Conservation (phyloP, 805 yeast species). For the Clavispora santaluciae region DNA sequence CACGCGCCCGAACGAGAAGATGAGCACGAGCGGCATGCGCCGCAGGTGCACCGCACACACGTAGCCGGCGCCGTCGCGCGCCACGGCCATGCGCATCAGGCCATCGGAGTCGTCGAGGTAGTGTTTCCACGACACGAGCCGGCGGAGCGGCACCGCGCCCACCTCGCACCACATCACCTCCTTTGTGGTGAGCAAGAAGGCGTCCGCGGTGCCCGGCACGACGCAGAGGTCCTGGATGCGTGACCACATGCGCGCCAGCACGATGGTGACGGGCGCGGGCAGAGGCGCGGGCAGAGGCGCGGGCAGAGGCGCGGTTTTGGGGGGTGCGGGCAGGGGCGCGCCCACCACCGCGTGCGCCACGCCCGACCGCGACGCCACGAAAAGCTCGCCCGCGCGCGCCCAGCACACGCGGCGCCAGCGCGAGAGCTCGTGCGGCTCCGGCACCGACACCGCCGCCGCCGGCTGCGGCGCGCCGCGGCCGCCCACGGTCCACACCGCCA, state of each 20-base stretch:
- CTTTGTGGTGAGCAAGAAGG: constrained; percentile 59
- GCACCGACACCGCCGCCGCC: background rate
- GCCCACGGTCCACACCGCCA: background rate
- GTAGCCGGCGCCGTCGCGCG: constrained; percentile 10
- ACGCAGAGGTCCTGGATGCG: constrained; percentile 9
- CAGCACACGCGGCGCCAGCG: constrained; percentile 1
- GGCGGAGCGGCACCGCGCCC: constrained; percentile 25
- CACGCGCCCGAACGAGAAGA: constrained; percentile 30
- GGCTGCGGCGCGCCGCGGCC: background rate
- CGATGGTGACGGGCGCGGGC: background rate
- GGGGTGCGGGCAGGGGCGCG: background rate
- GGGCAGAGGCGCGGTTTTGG: too few species aligned
- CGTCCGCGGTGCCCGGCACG: constrained; percentile 21
- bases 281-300: background rate
- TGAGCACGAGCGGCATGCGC: constrained; percentile 24
- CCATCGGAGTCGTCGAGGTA: constrained; percentile 51
- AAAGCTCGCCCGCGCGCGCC: constrained; percentile 8
- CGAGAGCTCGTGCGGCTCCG: background rate
- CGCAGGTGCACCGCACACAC: constrained; percentile 25
- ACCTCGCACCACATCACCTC: constrained; percentile 54
- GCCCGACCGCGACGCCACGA: constrained; percentile 9
- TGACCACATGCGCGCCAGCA: constrained; percentile 14
- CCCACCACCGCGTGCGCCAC: background rate
- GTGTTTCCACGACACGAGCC: constrained; percentile 72
- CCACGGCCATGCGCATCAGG: constrained; percentile 38